These are phyloP conservation scores for Rhizopus stolonifer DNA, from an alignment of 371 early-diverging fungal species.

Conservation along the genomic window DNA sequence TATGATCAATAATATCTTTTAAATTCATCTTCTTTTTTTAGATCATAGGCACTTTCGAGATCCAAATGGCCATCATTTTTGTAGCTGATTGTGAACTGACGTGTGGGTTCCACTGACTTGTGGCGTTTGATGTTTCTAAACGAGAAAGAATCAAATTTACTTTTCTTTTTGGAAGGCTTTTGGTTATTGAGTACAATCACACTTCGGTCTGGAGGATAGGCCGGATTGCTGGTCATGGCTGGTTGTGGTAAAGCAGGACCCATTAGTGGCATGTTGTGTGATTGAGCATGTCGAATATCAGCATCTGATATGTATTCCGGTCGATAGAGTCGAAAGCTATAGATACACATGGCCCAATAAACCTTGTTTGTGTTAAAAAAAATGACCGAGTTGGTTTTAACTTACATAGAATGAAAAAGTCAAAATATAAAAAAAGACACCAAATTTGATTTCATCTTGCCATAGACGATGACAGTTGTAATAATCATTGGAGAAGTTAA, in stretches of 20 bases:
- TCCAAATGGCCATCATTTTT: neutral
- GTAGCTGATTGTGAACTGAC: slow-evolving; percentile 16
- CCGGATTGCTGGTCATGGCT: slow-evolving; percentile 10
- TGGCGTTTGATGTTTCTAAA: too few relatives aligned
- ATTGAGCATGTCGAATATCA: neutral
- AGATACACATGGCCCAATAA: slow-evolving; percentile 26
- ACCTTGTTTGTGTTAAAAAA: slow-evolving; percentile 3
- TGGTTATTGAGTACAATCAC: slow-evolving; percentile 24
- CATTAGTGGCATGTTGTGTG: slow-evolving; percentile 6
- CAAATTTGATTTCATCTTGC: slow-evolving; percentile 32
- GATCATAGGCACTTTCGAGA: too few relatives aligned
- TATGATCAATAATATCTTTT: too few relatives aligned
- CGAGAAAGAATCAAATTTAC: slow-evolving; percentile 15
- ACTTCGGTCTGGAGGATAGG: slow-evolving; percentile 4
- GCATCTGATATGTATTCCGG: slow-evolving; percentile 4
- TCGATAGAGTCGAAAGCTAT: slow-evolving; percentile 11
- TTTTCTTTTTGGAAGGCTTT: slow-evolving; percentile 20
- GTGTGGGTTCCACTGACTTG: neutral
- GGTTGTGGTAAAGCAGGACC: slow-evolving; percentile 11
- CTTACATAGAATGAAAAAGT: slow-evolving; percentile 33
- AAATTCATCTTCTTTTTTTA: too few relatives aligned
- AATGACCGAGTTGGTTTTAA: too few relatives aligned
- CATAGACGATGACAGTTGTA: slow-evolving; percentile 28
- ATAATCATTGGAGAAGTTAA: slow-evolving; percentile 17
- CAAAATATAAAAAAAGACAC: slow-evolving; percentile 19